Conservation (phyloP, 805 yeast genomes). For the Crinitomyces ghanaensis region DNA sequence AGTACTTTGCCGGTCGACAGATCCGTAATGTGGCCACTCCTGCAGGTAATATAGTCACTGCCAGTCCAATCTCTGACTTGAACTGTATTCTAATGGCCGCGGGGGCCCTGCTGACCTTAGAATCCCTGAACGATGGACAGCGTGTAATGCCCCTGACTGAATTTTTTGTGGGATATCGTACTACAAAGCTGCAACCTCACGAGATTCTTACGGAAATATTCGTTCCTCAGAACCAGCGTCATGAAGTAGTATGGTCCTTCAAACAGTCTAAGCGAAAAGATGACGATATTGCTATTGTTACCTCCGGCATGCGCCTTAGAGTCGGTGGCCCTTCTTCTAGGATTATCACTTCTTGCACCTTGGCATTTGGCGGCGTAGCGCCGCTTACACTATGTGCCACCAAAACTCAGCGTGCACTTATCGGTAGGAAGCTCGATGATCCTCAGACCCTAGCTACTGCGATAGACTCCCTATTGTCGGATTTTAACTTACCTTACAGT, state of each 20-base stretch:
- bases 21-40: conserved; percentile 40
- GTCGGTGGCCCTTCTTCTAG: conserved; percentile 21
- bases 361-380: conserved; percentile 40
- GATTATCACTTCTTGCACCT: too few relatives aligned
- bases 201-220: conserved; percentile 29
- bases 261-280: conserved; percentile 40
- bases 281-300: conserved; percentile 40
- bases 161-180: conserved; percentile 35
- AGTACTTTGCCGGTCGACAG: conserved; percentile 39
- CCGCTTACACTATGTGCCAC: conserved; percentile 33
- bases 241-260: conserved; percentile 30
- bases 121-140: conserved; percentile 24
- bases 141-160: conserved; percentile 28
- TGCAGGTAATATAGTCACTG: conserved; percentile 39
- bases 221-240: conserved; percentile 29
- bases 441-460: conserved; percentile 18
- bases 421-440: conserved; percentile 15
- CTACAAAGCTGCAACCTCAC: conserved; percentile 29
- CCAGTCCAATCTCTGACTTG: conserved; percentile 39
- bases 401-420: conserved; percentile 22
- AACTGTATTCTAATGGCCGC: conserved; percentile 36
- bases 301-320: conserved; percentile 29
- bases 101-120: conserved; percentile 30
- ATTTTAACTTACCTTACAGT: conserved; percentile 30
- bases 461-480: conserved; percentile 22